Evolutionary conservation across 331 rosid genomes (phyloP), one percentile per base, ranked within the genome.

Genomic region (Rhamnella rubrinervis): DNA sequence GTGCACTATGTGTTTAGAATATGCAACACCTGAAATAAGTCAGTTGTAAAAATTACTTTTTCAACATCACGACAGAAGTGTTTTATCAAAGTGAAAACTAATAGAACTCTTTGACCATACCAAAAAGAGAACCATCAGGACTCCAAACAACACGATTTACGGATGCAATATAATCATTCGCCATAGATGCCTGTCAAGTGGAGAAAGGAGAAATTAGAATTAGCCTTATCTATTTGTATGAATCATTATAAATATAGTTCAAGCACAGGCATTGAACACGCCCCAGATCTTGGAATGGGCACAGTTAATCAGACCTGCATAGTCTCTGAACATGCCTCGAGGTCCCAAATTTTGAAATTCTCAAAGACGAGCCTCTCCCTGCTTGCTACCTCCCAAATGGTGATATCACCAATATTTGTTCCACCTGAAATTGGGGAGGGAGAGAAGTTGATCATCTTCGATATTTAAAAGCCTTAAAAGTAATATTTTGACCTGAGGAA

Each of bases 61-160:
- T n/a, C 3, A n/a, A 10, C 7, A 58, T 15, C 38, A 39, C 12
- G 4, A 18, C 39, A 26, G 39, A 65, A 25, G 7, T 65, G 49
- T 65, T 16, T 53, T 47, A 41, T 21, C 61, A 38, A 20, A 35
- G 5, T 21, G 53, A 20, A 37, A 15, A 39, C n/a, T 38, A 62
- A 38, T 70, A 59, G 28, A 70, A 41, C 35, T 23, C 44, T 19
- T 41, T 2, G 11, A 37, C 21, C 59, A 58, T 66, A 66, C 79
- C 79, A 15, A 75, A 13, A 49, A 59, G 59, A 59, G 38, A 41
- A 38, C 79, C 79, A 39, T 75, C 73, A 38, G 79, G 79, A 67
- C 73, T 75, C 79, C 79, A 75, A 20, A 59, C 50, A 46, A 66
- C 78, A 59, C 78, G 62, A 37, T 74, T 74, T 60, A 74, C 63